Evolutionary conservation across 768 basidiomycete genomes (phyloP).

Genomic region (Chlorophyllum brunneum): DNA sequence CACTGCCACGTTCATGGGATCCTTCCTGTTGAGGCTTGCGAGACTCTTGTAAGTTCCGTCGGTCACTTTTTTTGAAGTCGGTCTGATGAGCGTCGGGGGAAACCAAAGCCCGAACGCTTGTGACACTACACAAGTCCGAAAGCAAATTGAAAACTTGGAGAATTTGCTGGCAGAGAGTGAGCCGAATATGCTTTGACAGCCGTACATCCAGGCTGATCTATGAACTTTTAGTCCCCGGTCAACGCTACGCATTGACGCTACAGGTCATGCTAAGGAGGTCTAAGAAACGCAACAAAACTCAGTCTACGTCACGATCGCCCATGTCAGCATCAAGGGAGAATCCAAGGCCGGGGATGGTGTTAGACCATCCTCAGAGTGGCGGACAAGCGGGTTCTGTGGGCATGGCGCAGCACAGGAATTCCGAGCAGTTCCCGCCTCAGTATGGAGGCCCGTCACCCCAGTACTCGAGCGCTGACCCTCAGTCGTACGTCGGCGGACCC

Average conservation of each 20-base stretch:
- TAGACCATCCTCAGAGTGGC: conserved; percentile 35
- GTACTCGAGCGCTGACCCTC: conserved; percentile 26
- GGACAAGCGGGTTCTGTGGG: conserved; percentile 22
- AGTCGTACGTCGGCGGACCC: conserved; percentile 20
- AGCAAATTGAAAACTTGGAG: conserved; percentile 75
- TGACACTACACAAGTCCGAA: conserved; percentile 67
- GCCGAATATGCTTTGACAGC: conserved; percentile 19
- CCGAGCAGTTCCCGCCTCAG: conserved; percentile 53
- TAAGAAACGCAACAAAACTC: conserved; percentile 54
- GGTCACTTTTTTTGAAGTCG: background rate
- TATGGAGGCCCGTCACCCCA: conserved; percentile 42
- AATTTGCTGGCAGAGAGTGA: conserved; percentile 75
- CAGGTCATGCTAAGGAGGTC: conserved; percentile 85
- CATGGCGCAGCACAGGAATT: conserved; percentile 32
- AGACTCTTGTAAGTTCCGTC: conserved; percentile 71
- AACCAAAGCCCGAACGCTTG: conserved; percentile 75
- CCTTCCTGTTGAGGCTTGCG: conserved; percentile 81
- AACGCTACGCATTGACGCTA: conserved; percentile 86
- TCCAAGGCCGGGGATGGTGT: conserved; percentile 34
- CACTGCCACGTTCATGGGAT: conserved; percentile 90
- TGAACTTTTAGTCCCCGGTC: conserved; percentile 72
- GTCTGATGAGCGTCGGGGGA: background rate
- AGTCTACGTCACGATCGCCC: conserved; percentile 59
- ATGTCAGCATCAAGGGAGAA: conserved; percentile 30
- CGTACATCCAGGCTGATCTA: background rate